A percentile compares a stretch with the other conserved stretches of the same genome.
Conservation (phyloP, 1,139 yeast species). For the Blastobotrys indianensis region DNA sequence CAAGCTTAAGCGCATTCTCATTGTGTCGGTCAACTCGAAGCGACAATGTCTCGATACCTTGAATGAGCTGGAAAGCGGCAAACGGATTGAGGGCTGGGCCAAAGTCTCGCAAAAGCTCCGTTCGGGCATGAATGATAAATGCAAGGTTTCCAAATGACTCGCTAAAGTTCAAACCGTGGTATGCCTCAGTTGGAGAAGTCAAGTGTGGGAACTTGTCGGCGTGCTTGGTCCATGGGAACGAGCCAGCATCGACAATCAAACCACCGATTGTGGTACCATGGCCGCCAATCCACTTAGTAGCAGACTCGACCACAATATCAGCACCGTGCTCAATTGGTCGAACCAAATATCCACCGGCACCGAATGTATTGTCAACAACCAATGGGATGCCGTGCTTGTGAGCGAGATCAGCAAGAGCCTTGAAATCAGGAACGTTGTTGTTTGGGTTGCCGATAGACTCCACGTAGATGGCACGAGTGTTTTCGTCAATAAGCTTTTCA, state of each 20-base stretch:
- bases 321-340: constrained; percentile 88
- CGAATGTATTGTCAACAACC: constrained; percentile 95
- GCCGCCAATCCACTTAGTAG: constrained; percentile 98
- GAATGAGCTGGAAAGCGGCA: constrained; percentile 75
- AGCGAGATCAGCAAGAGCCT: constrained; percentile 66
- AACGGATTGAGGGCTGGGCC: constrained; percentile 91
- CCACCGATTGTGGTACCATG: constrained; percentile 97
- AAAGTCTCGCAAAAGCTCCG: constrained; percentile 83
- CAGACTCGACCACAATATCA: constrained; percentile 79
- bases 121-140: constrained; percentile 71
- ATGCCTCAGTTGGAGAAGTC: constrained; percentile 84
- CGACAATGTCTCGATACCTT: constrained; percentile 91
- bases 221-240: constrained; percentile 83
- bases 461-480: constrained; percentile 82
- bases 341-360: constrained; percentile 89
- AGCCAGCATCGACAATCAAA: constrained; percentile 82
- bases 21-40: constrained; percentile 92
- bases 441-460: constrained; percentile 95
- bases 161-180: constrained; percentile 79
- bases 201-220: constrained; percentile 86
- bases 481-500: constrained; percentile 67
- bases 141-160: constrained; percentile 81
- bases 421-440: constrained; percentile 89
- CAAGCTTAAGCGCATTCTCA: constrained; percentile 74
- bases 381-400: constrained; percentile 87